Evolutionary conservation across 202 grass and related monocot species (phyloP).

Genomic region (Digitaria exilis): DNA sequence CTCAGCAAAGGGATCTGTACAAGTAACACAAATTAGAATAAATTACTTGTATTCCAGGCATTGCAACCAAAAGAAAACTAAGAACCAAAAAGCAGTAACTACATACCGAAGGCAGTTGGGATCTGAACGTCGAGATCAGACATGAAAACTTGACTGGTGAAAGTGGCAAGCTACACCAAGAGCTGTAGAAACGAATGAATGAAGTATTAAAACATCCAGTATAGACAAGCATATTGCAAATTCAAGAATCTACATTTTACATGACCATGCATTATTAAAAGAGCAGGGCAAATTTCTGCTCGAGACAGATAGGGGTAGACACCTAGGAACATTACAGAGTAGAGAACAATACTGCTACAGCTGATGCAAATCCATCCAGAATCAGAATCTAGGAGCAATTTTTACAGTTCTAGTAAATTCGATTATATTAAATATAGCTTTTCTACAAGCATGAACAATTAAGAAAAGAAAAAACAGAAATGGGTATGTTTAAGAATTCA

Average conservation of each 20-base stretch:
- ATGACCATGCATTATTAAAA: conserved; percentile 15
- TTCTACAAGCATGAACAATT: background rate
- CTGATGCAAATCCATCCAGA: background rate
- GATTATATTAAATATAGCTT: background rate
- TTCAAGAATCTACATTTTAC: background rate
- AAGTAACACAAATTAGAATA: conserved; percentile 6
- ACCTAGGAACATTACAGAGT: background rate
- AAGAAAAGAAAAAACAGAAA: background rate
- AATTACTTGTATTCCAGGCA: conserved; percentile 8
- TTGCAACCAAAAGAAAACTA: background rate
- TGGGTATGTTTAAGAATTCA: background rate
- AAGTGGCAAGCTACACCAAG: conserved; percentile 62
- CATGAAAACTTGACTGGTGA: conserved; percentile 91
- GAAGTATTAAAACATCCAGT: conserved; percentile 19
- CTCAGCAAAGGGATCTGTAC: conserved; percentile 94
- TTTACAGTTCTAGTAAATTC: background rate
- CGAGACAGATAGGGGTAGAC: background rate
- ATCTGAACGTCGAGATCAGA: conserved; percentile 97
- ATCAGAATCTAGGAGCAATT: background rate
- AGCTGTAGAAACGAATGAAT: conserved; percentile 32
- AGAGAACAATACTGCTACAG: background rate
- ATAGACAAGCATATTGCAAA: background rate
- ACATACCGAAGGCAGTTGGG: conserved; percentile 90
- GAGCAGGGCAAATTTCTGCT: background rate
- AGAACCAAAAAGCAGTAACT: background rate